Evolutionary conservation across 2,329 filamentous ascomycete genomes (phyloP).

Genomic region (Colletotrichum graminicola): DNA sequence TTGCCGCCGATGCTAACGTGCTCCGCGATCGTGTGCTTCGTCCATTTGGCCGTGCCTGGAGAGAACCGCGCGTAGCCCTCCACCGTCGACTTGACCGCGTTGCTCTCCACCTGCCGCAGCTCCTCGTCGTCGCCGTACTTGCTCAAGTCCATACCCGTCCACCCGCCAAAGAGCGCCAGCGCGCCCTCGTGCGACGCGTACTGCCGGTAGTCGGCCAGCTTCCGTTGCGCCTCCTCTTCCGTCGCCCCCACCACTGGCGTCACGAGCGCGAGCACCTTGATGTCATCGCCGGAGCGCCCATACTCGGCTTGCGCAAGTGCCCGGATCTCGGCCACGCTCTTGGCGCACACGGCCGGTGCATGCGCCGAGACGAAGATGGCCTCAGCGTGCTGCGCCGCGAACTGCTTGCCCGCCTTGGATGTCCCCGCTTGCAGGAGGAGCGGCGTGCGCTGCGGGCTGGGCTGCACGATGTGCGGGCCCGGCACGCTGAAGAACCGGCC

Average conservation of each 20-base stretch:
- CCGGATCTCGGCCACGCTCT: conserved; percentile 73
- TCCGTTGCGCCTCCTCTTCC: conserved; percentile 74
- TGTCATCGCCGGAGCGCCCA: conserved; percentile 69
- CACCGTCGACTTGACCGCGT: conserved; percentile 70
- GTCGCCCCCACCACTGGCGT: conserved; percentile 75
- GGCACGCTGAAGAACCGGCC: conserved; percentile 74
- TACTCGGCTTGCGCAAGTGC: conserved; percentile 63
- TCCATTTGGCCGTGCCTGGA: conserved; percentile 75
- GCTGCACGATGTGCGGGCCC: conserved; percentile 75
- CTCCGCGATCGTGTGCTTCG: conserved; percentile 76
- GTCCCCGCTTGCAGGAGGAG: conserved; percentile 79
- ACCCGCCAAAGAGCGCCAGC: conserved; percentile 78
- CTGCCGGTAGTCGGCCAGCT: conserved; percentile 70
- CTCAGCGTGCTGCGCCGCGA: conserved; percentile 78
- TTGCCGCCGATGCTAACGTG: conserved; percentile 77
- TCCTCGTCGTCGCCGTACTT: conserved; percentile 76
- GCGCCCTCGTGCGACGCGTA: conserved; percentile 74
- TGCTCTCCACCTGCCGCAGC: conserved; percentile 70
- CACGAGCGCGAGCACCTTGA: conserved; percentile 77
- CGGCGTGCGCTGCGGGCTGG: conserved; percentile 76
- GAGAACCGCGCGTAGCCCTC: conserved; percentile 68
- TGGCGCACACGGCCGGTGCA: conserved; percentile 70
- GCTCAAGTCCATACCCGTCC: conserved; percentile 71
- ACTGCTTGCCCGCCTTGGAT: conserved; percentile 73
- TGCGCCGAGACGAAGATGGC: conserved; percentile 78